phyloP scores from a whole-genome alignment of 169 alveolate species.

The Babesia bigemina region DNA sequence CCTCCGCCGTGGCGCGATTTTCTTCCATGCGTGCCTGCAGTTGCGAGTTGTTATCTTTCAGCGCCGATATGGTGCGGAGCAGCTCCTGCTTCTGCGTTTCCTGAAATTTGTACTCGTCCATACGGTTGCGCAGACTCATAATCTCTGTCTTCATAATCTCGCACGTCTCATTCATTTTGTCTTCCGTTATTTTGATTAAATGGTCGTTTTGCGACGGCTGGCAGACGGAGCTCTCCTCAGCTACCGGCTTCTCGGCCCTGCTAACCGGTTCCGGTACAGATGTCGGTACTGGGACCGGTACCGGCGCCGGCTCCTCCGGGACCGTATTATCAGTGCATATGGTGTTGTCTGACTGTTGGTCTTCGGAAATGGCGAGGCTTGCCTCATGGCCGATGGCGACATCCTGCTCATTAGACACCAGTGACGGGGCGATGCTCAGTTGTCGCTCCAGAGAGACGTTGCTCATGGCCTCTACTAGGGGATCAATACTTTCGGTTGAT shows the following conservation, averaged over 20 bases:
- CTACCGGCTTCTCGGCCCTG: not conserved
- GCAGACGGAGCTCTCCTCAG: not conserved
- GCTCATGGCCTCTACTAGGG: too few species aligned
- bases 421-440: too few species aligned
- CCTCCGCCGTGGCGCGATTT: not conserved
- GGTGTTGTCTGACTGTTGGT: not conserved
- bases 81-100: slow-evolving; percentile 12
- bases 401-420: not conserved
- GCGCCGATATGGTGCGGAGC: slow-evolving; percentile 6
- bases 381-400: not conserved
- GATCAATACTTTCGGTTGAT: too few species aligned
- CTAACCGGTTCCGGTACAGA: not conserved
- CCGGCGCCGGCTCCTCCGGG: not conserved
- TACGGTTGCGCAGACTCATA: not conserved
- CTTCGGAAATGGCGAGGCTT: not conserved
- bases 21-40: slow-evolving; percentile 2
- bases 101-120: slow-evolving; percentile 20
- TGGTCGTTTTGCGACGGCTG: not conserved
- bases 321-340: not conserved
- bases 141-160: slow-evolving; percentile 21
- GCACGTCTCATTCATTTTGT: slow-evolving; percentile 35
- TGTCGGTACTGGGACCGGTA: not conserved
- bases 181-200: slow-evolving; percentile 13
- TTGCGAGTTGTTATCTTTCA: not conserved
- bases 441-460: too few species aligned